phyloP scores from a whole-genome alignment of 768 basidiomycete species.

The Mycena rebaudengoi region DNA sequence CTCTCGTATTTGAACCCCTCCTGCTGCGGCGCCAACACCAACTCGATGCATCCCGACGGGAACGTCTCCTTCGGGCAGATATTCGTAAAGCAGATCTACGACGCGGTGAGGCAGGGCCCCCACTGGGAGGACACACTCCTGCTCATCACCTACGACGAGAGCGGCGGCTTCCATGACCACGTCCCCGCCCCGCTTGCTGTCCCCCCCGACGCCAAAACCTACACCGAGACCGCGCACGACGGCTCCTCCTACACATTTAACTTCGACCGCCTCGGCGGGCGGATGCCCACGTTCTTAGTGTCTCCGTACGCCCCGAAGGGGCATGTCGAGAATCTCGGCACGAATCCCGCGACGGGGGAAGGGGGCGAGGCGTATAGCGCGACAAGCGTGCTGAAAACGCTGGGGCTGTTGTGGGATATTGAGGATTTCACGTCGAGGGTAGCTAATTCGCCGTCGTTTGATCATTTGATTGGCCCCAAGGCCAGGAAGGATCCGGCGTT shows the following conservation, averaged over 20 bases:
- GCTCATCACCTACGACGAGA: conserved; percentile 43
- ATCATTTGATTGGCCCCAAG: conserved; percentile 28
- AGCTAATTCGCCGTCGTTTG: conserved; percentile 27
- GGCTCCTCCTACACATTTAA: conserved; percentile 32
- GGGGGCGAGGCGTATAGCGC: conserved; percentile 29
- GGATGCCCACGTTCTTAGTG: conserved; percentile 37
- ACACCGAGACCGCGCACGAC: conserved; percentile 36
- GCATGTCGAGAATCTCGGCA: conserved; percentile 34
- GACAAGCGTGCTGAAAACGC: conserved; percentile 29
- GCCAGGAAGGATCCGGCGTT: conserved; percentile 17
- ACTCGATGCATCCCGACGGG: conserved; percentile 37
- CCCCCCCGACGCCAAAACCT: conserved; percentile 34
- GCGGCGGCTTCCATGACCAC: conserved; percentile 44
- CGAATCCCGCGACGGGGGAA: conserved; percentile 28
- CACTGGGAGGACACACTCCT: conserved; percentile 41
- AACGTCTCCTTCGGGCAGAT: conserved; percentile 36
- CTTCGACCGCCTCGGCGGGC: conserved; percentile 38
- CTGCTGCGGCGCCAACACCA: conserved; percentile 29
- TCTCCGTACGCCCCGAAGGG: conserved; percentile 35
- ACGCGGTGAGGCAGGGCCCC: conserved; percentile 37
- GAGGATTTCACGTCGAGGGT: conserved; percentile 28
- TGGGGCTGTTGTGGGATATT: conserved; percentile 29
- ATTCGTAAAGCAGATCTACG: conserved; percentile 40
- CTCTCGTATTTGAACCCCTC: conserved; percentile 39
- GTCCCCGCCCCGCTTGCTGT: conserved; percentile 40